Percentiles rank a stretch among this genome's conserved stretches.
phyloP scores from a whole-genome alignment of 345 rosid species.

The Leavenworthia alabamica region DNA sequence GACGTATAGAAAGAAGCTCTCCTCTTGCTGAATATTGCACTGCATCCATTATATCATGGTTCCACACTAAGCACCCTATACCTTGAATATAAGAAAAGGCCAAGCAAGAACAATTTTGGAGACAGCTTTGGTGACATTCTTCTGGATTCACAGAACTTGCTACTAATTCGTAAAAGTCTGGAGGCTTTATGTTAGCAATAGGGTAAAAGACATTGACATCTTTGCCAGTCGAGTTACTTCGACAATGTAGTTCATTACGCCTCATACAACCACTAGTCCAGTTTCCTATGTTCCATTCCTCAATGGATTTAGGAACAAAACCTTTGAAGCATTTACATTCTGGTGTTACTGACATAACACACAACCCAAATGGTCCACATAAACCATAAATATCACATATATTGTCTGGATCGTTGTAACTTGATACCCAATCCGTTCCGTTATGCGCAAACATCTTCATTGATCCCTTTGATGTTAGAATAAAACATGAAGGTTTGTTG shows the following conservation, averaged over 20 bases:
- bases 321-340: slow-evolving; percentile 22
- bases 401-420: background rate
- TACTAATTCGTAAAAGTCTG: slow-evolving; percentile 4
- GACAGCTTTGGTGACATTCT: slow-evolving; percentile 1
- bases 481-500: background rate
- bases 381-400: background rate
- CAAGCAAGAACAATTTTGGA: slow-evolving; percentile 23
- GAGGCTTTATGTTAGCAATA: slow-evolving; percentile 5
- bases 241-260: slow-evolving; percentile 3
- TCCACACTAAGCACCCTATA: slow-evolving; percentile 23
- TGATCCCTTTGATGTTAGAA: background rate
- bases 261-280: slow-evolving; percentile 26
- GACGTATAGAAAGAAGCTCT: slow-evolving; percentile 14
- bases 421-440: background rate
- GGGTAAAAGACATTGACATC: background rate
- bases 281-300: slow-evolving; percentile 14
- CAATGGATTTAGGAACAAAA: background rate
- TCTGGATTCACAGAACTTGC: background rate
- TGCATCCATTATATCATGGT: background rate
- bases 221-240: background rate
- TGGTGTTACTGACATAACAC: background rate
- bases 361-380: slow-evolving; percentile 21
- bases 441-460: background rate
- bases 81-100: slow-evolving; percentile 14
- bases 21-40: background rate